phyloP scores from a whole-genome alignment of 2,329 filamentous ascomycete genomes.

The Colletotrichum sp. region DNA sequence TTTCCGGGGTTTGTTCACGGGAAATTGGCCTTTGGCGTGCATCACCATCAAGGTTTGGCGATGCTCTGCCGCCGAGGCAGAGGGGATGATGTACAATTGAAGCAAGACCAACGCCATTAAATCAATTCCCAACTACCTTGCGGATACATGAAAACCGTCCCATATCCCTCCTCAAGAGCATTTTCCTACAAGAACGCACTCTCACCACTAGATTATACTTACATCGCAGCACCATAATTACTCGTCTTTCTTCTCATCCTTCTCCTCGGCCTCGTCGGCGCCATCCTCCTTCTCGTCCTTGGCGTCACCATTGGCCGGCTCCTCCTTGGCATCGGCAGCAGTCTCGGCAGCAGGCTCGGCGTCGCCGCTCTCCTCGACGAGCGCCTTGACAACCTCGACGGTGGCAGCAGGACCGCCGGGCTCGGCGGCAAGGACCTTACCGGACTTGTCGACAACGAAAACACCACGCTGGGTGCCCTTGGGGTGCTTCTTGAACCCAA shows the following conservation, averaged over 20 bases:
- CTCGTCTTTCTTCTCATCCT: conserved; percentile 15
- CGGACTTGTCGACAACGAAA: conserved; percentile 82
- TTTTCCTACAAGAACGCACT: neutral
- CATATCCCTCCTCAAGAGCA: neutral
- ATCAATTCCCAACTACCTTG: conserved; percentile 15
- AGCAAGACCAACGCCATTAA: conserved; percentile 6
- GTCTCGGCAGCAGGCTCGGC: conserved; percentile 47
- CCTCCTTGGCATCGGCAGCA: conserved; percentile 27
- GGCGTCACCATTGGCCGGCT: conserved; percentile 30
- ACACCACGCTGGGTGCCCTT: conserved; percentile 86
- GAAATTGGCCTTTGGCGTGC: neutral
- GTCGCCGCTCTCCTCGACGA: conserved; percentile 55
- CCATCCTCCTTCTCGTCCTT: conserved; percentile 26
- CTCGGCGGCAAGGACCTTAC: conserved; percentile 79
- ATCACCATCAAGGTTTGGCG: neutral
- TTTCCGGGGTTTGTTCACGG: neutral
- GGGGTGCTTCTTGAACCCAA: conserved; percentile 87
- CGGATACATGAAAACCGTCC: neutral
- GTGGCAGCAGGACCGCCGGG: conserved; percentile 80
- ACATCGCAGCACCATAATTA: conserved; percentile 6
- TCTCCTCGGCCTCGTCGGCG: conserved; percentile 21
- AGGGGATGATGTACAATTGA: neutral
- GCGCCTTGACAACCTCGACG: conserved; percentile 74
- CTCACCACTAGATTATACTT: neutral
- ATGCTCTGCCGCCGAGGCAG: neutral